A percentile compares a stretch with the other conserved stretches of the same genome.
phyloP scores from a whole-genome alignment of 1,284 basidiomycete species.

The Cryptococcus sp. region DNA sequence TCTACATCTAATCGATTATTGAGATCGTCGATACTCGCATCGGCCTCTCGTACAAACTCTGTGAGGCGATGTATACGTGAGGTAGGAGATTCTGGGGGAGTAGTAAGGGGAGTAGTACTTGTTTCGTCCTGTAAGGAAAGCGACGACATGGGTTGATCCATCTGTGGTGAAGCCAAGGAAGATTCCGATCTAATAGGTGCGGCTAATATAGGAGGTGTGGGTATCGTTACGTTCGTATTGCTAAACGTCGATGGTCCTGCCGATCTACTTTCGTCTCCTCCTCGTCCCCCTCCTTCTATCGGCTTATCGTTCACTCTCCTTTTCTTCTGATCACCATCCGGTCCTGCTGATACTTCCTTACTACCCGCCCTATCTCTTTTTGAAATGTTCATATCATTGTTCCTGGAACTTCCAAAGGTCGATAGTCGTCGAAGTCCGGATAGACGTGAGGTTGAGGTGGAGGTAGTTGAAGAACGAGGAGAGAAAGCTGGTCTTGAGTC shows the following conservation, averaged over 20 bases:
- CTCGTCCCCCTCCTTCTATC: no score
- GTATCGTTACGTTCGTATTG: neutral
- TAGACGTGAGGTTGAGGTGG: neutral
- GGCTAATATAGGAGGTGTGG: neutral
- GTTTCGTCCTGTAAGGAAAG: neutral
- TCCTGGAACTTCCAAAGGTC: neutral
- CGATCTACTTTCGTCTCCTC: no score
- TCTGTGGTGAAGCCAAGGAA: neutral
- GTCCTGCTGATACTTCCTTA: neutral
- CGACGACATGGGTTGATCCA: neutral
- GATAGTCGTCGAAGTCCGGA: slow-evolving; percentile 2
- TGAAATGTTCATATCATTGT: neutral
- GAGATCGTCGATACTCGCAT: neutral
- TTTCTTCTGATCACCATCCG: slow-evolving; percentile 1
- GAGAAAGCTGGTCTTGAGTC: neutral
- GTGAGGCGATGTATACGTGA: no score
- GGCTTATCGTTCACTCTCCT: neutral
- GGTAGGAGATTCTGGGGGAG: neutral
- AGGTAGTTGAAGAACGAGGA: neutral
- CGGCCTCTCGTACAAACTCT: no score
- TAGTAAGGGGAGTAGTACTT: neutral
- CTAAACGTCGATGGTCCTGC: neutral
- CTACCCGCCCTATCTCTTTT: slow-evolving; percentile 1
- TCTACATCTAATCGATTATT: slow-evolving; percentile 1
- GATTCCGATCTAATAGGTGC: neutral